These are phyloP conservation scores for Neostapfia colusana DNA, from an alignment of 176 grass and related monocot genomes.

Conservation along the genomic window DNA sequence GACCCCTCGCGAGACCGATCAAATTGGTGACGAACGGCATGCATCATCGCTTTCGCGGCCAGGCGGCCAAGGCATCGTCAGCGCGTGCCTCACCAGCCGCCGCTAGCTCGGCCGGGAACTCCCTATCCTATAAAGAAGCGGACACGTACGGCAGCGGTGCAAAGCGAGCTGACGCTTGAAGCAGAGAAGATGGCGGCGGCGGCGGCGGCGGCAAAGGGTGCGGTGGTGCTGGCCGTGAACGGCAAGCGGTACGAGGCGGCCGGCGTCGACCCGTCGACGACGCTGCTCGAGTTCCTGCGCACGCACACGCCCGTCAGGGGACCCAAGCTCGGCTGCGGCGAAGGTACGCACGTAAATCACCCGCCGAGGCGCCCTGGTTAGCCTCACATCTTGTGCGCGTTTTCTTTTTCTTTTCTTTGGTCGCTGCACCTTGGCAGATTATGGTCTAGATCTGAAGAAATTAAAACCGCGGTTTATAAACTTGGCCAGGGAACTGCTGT, in stretches of 20 bases:
- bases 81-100: background rate
- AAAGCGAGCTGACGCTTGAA: no score
- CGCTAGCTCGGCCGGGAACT: background rate
- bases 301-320: constrained; percentile 56
- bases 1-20: background rate
- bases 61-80: background rate
- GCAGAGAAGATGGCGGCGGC: no score
- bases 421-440: background rate
- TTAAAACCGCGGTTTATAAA: background rate
- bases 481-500: background rate
- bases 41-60: background rate
- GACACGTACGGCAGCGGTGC: background rate
- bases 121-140: background rate
- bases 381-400: background rate
- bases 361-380: background rate
- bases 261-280: constrained; percentile 55
- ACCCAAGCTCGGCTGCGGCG: constrained; percentile 85
- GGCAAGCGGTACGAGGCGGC: constrained; percentile 58
- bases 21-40: background rate
- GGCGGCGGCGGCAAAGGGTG: no score
- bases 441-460: background rate
- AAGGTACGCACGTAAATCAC: constrained; percentile 43
- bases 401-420: background rate
- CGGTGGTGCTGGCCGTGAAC: constrained; percentile 66
- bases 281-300: constrained; percentile 82